Conservation (phyloP, 2,329 filamentous ascomycete species). For the Trichophyton mentagrophytes region DNA sequence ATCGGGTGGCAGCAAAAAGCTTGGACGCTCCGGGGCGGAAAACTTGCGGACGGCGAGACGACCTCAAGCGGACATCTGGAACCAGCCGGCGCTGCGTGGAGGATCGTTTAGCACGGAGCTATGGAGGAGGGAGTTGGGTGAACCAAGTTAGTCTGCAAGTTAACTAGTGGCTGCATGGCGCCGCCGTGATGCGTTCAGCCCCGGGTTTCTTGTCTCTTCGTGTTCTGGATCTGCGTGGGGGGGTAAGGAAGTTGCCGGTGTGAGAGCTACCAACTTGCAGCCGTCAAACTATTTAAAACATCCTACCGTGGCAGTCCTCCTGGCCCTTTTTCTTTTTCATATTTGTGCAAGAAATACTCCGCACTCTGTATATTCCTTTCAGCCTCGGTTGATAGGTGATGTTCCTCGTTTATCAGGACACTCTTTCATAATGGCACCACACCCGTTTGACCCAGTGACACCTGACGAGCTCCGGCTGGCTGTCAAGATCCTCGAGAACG, state of each 20-base stretch:
- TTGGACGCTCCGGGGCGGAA: not conserved
- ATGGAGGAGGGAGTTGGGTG: not conserved
- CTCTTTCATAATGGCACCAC: slow-evolving; percentile 8
- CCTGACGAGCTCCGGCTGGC: slow-evolving; percentile 29
- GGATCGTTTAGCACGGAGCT: not conserved
- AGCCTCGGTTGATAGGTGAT: not conserved
- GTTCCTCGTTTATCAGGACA: not conserved
- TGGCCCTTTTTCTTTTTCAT: not conserved
- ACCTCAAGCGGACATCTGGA: not conserved
- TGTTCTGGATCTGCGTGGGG: not conserved
- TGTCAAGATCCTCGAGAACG: slow-evolving; percentile 26
- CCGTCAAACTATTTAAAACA: not conserved
- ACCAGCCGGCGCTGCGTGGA: too few species aligned
- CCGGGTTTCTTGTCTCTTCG: not conserved
- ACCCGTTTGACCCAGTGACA: slow-evolving; percentile 31
- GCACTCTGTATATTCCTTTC: not conserved
- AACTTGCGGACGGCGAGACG: not conserved
- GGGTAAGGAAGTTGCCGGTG: not conserved
- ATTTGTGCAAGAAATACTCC: not conserved
- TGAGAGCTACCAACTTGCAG: not conserved
- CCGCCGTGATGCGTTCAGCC: not conserved
- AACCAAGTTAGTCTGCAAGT: not conserved
- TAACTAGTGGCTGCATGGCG: not conserved
- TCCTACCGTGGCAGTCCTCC: not conserved
- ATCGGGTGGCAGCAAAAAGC: not conserved